Evolutionary conservation across 805 yeast genomes (phyloP).

Genomic region (Scheffersomyces coipomensis): DNA sequence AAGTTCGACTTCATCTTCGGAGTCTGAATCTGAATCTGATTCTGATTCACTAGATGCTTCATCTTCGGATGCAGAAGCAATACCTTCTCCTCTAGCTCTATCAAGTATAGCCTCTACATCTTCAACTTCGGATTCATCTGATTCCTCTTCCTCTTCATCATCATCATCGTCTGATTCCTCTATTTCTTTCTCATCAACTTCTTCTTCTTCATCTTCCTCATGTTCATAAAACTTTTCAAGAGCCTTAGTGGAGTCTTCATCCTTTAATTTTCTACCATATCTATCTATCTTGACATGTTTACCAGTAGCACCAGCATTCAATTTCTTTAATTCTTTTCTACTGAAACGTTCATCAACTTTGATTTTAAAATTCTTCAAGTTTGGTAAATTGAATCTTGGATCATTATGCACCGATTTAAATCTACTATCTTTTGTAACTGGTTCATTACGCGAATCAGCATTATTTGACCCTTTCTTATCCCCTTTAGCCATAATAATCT

Average conservation of each 20-base stretch:
- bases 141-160: conserved; percentile 17
- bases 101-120: conserved; percentile 33
- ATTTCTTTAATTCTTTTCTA: conserved; percentile 58
- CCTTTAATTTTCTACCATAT: conserved; percentile 72
- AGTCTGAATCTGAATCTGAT: conserved; percentile 46
- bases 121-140: conserved; percentile 23
- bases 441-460: conserved; percentile 12
- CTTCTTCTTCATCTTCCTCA: conserved; percentile 26
- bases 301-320: conserved; percentile 42
- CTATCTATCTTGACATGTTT: conserved; percentile 72
- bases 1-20: conserved; percentile 45
- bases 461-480: conserved; percentile 6
- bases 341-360: conserved; percentile 82
- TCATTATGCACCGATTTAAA: conserved; percentile 79
- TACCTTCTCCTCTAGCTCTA: conserved; percentile 67
- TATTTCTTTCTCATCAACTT: conserved; percentile 16
- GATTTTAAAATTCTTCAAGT: conserved; percentile 65
- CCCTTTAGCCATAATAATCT: conserved; percentile 2
- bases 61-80: conserved; percentile 35
- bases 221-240: conserved; percentile 66
- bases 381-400: conserved; percentile 82
- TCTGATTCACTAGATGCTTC: conserved; percentile 11
- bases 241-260: conserved; percentile 45
- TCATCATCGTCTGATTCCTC: conserved; percentile 13
- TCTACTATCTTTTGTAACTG: conserved; percentile 65